Conservation (phyloP, 768 basidiomycete species). For the Lactifluus piperatus region DNA sequence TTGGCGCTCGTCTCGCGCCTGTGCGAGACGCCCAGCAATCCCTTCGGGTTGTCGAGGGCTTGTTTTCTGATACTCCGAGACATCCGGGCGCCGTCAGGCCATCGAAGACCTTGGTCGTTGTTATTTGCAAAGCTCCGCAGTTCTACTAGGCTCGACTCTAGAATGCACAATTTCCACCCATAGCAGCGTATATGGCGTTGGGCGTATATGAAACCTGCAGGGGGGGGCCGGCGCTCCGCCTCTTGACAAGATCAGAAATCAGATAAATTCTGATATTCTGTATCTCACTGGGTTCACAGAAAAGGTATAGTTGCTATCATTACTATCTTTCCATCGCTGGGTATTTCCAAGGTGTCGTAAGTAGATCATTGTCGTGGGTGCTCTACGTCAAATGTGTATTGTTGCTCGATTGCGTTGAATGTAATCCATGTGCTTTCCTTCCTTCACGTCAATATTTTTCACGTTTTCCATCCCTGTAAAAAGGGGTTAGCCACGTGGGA, state of each 20-base stretch:
- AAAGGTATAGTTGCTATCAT: neutral
- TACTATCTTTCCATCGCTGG: too few species aligned
- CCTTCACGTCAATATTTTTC: neutral
- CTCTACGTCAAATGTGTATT: neutral
- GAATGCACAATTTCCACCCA: neutral
- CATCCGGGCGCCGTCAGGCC: neutral
- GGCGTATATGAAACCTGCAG: neutral
- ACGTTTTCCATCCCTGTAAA: neutral
- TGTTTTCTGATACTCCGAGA: neutral
- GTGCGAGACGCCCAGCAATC: neutral
- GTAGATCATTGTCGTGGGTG: neutral
- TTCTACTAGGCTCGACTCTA: too few species aligned
- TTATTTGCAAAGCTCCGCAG: neutral
- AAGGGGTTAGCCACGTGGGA: neutral
- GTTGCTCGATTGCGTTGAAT: neutral
- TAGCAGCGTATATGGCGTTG: neutral
- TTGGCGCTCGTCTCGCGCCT: neutral
- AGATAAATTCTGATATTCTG: neutral
- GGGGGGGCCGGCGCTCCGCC: neutral
- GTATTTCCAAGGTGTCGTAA: neutral
- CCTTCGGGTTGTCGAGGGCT: too few species aligned
- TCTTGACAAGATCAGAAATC: neutral
- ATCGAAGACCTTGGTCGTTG: neutral
- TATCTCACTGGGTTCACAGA: neutral
- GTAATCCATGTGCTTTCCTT: neutral